Evolutionary conservation across 2,329 filamentous ascomycete species (phyloP).

Genomic region (Periconia sp.): DNA sequence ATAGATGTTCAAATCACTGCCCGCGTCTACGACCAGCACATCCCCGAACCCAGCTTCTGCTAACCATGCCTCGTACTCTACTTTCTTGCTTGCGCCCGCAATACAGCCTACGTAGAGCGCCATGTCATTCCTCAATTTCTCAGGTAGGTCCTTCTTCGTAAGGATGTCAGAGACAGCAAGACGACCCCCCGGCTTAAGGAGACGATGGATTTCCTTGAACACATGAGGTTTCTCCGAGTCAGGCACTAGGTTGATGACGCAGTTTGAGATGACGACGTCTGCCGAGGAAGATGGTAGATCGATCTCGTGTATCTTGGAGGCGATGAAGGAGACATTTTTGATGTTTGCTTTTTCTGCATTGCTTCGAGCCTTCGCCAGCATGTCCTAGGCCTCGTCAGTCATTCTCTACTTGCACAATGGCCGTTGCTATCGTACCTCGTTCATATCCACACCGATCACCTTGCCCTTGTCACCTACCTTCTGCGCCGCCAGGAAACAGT

Average conservation of each 20-base stretch:
- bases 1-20: slow-evolving; percentile 22
- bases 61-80: slow-evolving; percentile 61
- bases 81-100: slow-evolving; percentile 60
- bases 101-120: slow-evolving; percentile 67
- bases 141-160: slow-evolving; percentile 55
- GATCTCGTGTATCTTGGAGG: slow-evolving; percentile 59
- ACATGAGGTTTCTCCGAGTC: slow-evolving; percentile 31
- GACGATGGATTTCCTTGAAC: slow-evolving; percentile 64
- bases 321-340: slow-evolving; percentile 59
- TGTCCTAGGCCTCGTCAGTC: slow-evolving; percentile 50
- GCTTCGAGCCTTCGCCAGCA: slow-evolving; percentile 58
- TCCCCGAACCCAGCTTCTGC: slow-evolving; percentile 49
- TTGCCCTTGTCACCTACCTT: slow-evolving; percentile 57
- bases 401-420: background rate
- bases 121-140: slow-evolving; percentile 56
- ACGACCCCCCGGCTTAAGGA: slow-evolving; percentile 64
- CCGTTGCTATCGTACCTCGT: slow-evolving; percentile 49
- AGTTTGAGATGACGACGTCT: slow-evolving; percentile 68
- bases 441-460: slow-evolving; percentile 67
- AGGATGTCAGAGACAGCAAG: slow-evolving; percentile 68
- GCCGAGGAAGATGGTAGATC: slow-evolving; percentile 51
- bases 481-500: slow-evolving; percentile 61
- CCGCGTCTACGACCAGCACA: slow-evolving; percentile 20
- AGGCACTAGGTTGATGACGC: slow-evolving; percentile 45
- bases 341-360: slow-evolving; percentile 50